These are phyloP conservation scores for Plasmodium vinckei DNA, from an alignment of 169 alveolate species.

Conservation along the genomic window DNA sequence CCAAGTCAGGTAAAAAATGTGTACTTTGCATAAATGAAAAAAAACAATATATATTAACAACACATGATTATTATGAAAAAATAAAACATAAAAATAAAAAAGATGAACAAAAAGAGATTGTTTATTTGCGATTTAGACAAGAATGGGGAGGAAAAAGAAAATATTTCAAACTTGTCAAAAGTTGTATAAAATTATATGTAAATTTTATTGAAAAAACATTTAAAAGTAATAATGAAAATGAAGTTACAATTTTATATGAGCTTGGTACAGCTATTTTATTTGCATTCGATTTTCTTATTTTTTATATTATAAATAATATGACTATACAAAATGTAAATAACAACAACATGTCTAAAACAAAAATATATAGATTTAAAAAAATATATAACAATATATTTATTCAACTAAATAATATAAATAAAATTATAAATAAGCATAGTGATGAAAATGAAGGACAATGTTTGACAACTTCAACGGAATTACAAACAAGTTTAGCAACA, in stretches of 20 bases:
- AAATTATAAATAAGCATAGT: background rate
- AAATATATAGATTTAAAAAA: conserved; percentile 5
- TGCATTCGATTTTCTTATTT: conserved; percentile 28
- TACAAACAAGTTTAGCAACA: conserved; percentile 5
- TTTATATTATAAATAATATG: conserved; percentile 18
- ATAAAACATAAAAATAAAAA: conserved; percentile 26
- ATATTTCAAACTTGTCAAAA: conserved; percentile 39
- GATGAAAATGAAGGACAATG: too few species aligned
- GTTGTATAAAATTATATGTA: conserved; percentile 14
- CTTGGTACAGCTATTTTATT: conserved; percentile 12
- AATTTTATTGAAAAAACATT: background rate
- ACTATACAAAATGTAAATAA: background rate
- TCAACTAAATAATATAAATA: background rate
- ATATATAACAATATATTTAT: conserved; percentile 2
- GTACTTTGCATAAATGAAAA: conserved; percentile 5
- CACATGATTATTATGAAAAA: conserved; percentile 41
- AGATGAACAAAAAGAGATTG: background rate
- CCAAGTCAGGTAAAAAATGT: conserved; percentile 36
- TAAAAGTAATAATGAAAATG: background rate
- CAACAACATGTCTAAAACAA: conserved; percentile 4
- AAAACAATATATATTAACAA: conserved; percentile 14
- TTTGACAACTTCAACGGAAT: background rate
- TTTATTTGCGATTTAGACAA: conserved; percentile 5
- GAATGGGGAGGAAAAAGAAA: conserved; percentile 29
- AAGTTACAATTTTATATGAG: conserved; percentile 2